Percentiles rank a stretch among this genome's conserved stretches.
phyloP scores from a whole-genome alignment of 306 rosid species.

The Biancaea sappan region DNA sequence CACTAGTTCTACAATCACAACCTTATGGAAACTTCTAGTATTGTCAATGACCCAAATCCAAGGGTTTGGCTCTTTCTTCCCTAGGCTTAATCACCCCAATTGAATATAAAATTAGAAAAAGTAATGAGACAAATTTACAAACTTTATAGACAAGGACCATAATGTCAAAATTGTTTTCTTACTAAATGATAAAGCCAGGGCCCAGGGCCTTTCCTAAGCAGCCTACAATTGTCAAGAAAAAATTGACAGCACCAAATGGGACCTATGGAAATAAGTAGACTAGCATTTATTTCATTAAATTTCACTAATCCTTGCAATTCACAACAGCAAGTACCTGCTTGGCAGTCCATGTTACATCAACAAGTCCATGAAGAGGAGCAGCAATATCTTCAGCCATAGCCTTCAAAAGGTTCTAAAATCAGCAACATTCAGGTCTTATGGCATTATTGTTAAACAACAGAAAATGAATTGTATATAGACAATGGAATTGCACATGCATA shows the following conservation, averaged over 20 bases:
- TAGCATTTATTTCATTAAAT: background rate
- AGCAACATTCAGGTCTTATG: slow-evolving; percentile 30
- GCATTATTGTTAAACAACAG: background rate
- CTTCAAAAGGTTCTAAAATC: slow-evolving; percentile 67
- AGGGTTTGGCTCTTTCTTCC: background rate
- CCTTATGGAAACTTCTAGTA: background rate
- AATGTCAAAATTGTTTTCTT: slow-evolving; percentile 3
- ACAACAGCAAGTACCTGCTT: slow-evolving; percentile 53
- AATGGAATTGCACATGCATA: background rate
- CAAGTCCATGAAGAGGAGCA: too few species aligned
- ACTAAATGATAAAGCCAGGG: background rate
- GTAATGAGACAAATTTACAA: slow-evolving; percentile 24
- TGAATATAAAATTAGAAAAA: slow-evolving; percentile 1
- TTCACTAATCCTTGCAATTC: slow-evolving; percentile 45
- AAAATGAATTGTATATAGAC: background rate
- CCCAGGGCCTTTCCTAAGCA: background rate
- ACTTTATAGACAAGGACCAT: slow-evolving; percentile 19
- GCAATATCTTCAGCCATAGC: slow-evolving; percentile 58
- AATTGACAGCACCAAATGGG: slow-evolving; percentile 8
- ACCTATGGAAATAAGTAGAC: slow-evolving; percentile 7
- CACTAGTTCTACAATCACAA: background rate
- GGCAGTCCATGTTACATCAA: slow-evolving; percentile 65
- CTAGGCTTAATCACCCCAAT: background rate
- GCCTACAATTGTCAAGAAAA: background rate
- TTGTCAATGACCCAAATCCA: background rate